phyloP scores from a whole-genome alignment of 495 filamentous ascomycete genomes.

The Aspergillus kassunensis region DNA sequence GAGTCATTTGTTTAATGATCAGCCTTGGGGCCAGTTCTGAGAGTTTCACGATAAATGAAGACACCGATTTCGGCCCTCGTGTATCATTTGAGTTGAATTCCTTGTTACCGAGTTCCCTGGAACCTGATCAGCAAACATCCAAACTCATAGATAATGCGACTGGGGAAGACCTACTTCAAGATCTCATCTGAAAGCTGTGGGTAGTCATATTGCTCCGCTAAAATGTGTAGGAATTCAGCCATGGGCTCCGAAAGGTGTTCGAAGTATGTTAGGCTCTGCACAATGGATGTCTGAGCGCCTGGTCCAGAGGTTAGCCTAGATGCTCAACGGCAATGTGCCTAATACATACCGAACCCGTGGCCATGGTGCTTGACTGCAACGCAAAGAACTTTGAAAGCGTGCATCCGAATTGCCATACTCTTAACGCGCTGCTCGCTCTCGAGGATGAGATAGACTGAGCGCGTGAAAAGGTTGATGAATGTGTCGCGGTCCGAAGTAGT shows the following conservation, averaged over 20 bases:
- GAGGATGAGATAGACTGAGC: conserved; percentile 89
- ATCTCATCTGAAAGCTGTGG: conserved; percentile 94
- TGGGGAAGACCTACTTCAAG: conserved; percentile 45
- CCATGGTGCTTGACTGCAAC: conserved; percentile 98
- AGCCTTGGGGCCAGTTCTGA: conserved; percentile 90
- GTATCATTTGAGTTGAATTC: conserved; percentile 97
- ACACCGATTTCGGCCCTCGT: conserved; percentile 95
- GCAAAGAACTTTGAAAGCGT: conserved; percentile 93
- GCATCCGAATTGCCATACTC: conserved; percentile 87
- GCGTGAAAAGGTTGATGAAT: conserved; percentile 86
- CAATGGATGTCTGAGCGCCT: conserved; percentile 97
- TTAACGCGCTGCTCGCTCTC: conserved; percentile 94
- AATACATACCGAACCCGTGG: conserved; percentile 81
- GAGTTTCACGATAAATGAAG: conserved; percentile 90
- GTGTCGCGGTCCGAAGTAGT: conserved; percentile 97
- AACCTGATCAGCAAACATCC: conserved; percentile 20
- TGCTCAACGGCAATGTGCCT: not conserved
- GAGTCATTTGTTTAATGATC: conserved; percentile 95
- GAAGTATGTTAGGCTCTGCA: conserved; percentile 96
- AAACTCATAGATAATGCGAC: not conserved
- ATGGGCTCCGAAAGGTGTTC: conserved; percentile 97
- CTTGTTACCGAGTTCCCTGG: conserved; percentile 86
- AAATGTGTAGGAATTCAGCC: conserved; percentile 96
- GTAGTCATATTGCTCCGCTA: conserved; percentile 96
- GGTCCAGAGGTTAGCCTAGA: conserved; percentile 15